Percentiles rank a stretch among this genome's conserved stretches.
These are phyloP conservation scores for Suillus tomentosus DNA, from an alignment of 768 basidiomycete species.

Conservation along the genomic window DNA sequence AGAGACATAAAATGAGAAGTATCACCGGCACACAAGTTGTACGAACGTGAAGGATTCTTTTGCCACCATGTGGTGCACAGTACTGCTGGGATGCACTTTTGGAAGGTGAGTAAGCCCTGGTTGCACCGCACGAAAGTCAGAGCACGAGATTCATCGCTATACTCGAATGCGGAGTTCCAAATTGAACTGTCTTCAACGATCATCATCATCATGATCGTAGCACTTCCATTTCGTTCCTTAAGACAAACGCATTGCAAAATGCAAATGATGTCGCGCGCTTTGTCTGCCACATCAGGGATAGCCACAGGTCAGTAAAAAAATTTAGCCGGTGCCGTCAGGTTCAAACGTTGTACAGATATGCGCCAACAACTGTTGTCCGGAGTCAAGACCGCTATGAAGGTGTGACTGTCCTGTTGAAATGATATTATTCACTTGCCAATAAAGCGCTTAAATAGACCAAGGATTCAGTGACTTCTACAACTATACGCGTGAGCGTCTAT, in stretches of 20 bases:
- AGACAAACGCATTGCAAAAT: background rate
- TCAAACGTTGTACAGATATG: constrained; percentile 42
- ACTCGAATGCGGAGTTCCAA: background rate
- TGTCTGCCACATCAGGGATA: background rate
- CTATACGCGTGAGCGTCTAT: constrained; percentile 50
- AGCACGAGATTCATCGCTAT: too few relatives aligned
- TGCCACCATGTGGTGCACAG: too few relatives aligned
- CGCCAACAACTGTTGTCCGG: constrained; percentile 52
- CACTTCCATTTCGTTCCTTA: background rate
- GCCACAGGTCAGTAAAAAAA: background rate
- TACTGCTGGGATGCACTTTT: too few relatives aligned
- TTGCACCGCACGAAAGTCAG: too few relatives aligned
- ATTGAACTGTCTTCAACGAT: background rate
- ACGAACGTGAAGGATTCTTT: too few relatives aligned
- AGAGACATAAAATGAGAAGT: too few relatives aligned
- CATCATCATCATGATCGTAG: background rate
- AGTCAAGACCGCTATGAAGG: constrained; percentile 73
- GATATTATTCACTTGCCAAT: background rate
- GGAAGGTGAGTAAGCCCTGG: too few relatives aligned
- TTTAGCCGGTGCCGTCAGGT: background rate
- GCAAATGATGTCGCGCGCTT: background rate
- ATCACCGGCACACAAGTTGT: too few relatives aligned
- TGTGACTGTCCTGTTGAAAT: constrained; percentile 35
- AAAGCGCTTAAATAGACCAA: constrained; percentile 44
- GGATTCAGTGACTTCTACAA: constrained; percentile 56